Conservation (phyloP, 2,329 filamentous ascomycete genomes). For the Fusarium poae region DNA sequence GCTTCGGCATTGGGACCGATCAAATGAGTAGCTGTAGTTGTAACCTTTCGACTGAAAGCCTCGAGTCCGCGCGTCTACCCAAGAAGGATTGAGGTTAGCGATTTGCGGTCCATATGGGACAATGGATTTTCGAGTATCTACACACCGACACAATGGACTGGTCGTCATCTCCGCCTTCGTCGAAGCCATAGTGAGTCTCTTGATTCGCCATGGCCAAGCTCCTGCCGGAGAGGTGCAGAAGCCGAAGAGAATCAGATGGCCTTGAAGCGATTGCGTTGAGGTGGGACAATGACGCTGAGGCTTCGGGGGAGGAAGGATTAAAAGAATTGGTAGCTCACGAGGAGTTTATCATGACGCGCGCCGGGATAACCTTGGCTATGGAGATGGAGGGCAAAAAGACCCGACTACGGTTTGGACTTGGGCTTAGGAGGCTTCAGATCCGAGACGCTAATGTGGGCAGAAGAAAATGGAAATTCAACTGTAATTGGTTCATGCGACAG, state of each 20-base stretch:
- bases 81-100: slow-evolving; percentile 40
- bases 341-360: slow-evolving; percentile 50
- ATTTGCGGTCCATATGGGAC: slow-evolving; percentile 32
- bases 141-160: slow-evolving; percentile 61
- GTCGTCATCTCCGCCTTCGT: slow-evolving; percentile 61
- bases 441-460: slow-evolving; percentile 44
- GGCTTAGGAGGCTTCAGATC: slow-evolving; percentile 36
- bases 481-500: slow-evolving; percentile 42
- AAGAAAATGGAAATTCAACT: slow-evolving; percentile 26
- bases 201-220: slow-evolving; percentile 58
- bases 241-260: slow-evolving; percentile 33
- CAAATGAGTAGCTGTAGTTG: slow-evolving; percentile 90
- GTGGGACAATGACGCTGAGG: slow-evolving; percentile 24
- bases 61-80: slow-evolving; percentile 86
- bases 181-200: slow-evolving; percentile 62
- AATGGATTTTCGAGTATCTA: slow-evolving; percentile 41
- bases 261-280: slow-evolving; percentile 38
- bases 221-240: slow-evolving; percentile 46
- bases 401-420: slow-evolving; percentile 27
- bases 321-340: slow-evolving; percentile 46
- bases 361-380: slow-evolving; percentile 48
- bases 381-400: slow-evolving; percentile 35
- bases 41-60: slow-evolving; percentile 94
- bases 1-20: slow-evolving; percentile 74
- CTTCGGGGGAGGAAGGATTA: slow-evolving; percentile 33